Evolutionary conservation across 495 filamentous ascomycete genomes (phyloP), one percentile per base, ranked within the genome.

Genomic region (Halenospora varia): DNA sequence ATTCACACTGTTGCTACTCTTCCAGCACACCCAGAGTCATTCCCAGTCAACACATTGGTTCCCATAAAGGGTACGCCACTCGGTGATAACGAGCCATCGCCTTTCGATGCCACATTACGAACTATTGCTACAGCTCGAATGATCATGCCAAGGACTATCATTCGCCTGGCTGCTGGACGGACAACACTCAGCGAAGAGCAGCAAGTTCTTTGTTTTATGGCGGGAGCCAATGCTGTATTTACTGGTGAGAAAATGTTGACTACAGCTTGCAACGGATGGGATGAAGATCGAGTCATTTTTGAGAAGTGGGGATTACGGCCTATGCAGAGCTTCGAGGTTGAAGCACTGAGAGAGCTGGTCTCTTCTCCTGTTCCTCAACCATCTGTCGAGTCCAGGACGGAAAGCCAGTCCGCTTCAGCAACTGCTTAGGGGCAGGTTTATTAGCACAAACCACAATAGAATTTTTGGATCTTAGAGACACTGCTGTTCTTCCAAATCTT

Each of bases 171-270:
- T 10, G 90, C 90, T 2, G 90, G 90, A 15, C 72, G 90, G 41
- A 89, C 85, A 63, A 85, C 85, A 0, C 78, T 95, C 72, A 74
- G 77, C 17, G 90, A 95, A 73, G 89, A 90, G 69, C 84, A 93
- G 73, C 90, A 95, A 72, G 81, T 88, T 19, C 68, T 89, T 57
- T 93, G 89, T 65, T 95, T 93, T 70, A 81, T 85, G 78, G 88
- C 90, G 0, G 90, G 90, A 23, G 90, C 90, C 0, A 95, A 95
- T 67, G 90, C 90, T 11, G 82, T 95, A 8, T 95, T 95, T 69
- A 95, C 90, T 0, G 90, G 90, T 18, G 90, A 95, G 74, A 92
- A 90, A 78, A 93, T 95, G 90, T 65, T 93, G 74, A 95, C 90
- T 17, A 93, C 90, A 0, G 87, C 88, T 54, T 92, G 89, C 67